Percentiles rank a stretch among this genome's conserved stretches.
These are phyloP conservation scores for Diphasiastrum complanatum DNA, from an alignment of 83 land plant species.

Conservation along the genomic window DNA sequence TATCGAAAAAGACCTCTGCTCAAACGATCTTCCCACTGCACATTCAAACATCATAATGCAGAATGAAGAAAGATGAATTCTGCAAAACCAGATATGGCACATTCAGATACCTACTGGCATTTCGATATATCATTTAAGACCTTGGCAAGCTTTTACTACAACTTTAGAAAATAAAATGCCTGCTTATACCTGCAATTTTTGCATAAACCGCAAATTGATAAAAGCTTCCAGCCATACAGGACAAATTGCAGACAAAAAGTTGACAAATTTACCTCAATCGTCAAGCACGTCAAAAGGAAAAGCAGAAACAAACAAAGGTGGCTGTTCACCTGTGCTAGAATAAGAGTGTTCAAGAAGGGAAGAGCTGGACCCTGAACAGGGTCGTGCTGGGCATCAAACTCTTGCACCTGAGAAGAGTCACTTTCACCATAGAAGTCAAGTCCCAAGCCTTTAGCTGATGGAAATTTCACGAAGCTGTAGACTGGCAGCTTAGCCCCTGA, in stretches of 20 bases:
- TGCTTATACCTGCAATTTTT: too few species aligned
- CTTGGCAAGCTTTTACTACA: not conserved
- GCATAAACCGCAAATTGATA: too few species aligned
- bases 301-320: too few species aligned
- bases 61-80: not conserved
- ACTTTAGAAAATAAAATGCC: not conserved
- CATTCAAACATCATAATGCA: not conserved
- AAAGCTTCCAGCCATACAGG: too few species aligned
- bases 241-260: too few species aligned
- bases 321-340: not conserved
- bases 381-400: too few species aligned
- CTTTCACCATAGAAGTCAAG: not conserved
- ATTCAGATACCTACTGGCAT: not conserved
- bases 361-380: too few species aligned
- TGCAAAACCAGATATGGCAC: not conserved
- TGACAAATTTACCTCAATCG: too few species aligned
- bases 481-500: not conserved
- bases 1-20: not conserved
- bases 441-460: too few species aligned
- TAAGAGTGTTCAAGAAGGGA: too few species aligned
- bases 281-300: too few species aligned
- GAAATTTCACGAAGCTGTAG: not conserved
- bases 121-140: not conserved
- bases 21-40: conserved; percentile 8
- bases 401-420: not conserved